Base-by-base conservation (phyloP, 1,284 basidiomycete genomes). In the Irpex rosettiformis region DNA sequence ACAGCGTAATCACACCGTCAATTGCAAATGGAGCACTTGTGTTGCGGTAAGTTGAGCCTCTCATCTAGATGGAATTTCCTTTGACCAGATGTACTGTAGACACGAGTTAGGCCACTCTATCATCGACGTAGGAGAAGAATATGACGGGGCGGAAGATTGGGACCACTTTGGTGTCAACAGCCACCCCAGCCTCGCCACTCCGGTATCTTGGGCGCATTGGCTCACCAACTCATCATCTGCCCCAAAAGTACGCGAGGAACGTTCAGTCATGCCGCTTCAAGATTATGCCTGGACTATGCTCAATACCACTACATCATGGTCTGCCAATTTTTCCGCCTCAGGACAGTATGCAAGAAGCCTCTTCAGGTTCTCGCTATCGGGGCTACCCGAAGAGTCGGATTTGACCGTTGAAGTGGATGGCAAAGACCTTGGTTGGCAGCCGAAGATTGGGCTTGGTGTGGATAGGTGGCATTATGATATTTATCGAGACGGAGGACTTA, bases 41-140 rank as follows among this genome's bases (percentile, higher is more conserved):
- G 0, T 78, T 94, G 27, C 82, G 91, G 75, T 75, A 40, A 0
- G 65, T 56, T n/a, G n/a, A 27, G 16, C 7, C 13, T 16, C 25
- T 13, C 16, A 13, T 25, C 13, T 33, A n/a, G n/a, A n/a, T n/a
- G n/a, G n/a, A n/a, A n/a, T n/a, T n/a, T n/a, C 27, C 21, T 51
- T 22, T 51, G 24, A 27, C n/a, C 43, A 21, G 10, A 24, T 30
- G 5, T 27, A n/a, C 2, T 27, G 22, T 51, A 75, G 75, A 6
- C 92, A 93, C 67, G 92, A 94, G 71, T 82, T 94, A 1, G 91
- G 92, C 0, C 88, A 91, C 70, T 89, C 87, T n/a, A 82, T 91
- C 57, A 88, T 91, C 62, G 75, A 82, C 1, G 87, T 91, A 4
- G 92, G 92, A 5, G 92, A 94, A 72, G 92, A 94, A 73, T 94